These are phyloP conservation scores for Yarrowia sp. DNA, from an alignment of 805 yeast species.

Conservation along the genomic window DNA sequence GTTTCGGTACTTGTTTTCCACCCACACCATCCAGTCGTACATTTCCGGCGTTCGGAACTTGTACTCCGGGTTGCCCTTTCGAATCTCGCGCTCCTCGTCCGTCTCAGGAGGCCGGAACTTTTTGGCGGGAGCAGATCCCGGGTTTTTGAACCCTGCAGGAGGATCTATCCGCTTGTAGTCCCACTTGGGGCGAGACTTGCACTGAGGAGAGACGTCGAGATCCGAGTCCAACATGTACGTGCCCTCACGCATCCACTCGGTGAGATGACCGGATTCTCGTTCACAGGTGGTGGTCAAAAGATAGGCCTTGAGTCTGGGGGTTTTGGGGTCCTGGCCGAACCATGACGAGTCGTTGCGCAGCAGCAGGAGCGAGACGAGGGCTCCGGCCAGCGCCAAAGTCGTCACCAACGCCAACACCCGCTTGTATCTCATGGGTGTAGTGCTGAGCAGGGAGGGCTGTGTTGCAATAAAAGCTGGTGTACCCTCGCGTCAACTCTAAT, in stretches of 20 bases:
- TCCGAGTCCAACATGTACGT: slow-evolving; percentile 17
- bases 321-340: background rate
- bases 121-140: background rate
- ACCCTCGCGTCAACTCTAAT: background rate
- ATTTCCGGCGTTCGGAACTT: slow-evolving; percentile 10
- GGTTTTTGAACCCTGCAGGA: background rate
- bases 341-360: background rate
- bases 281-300: slow-evolving; percentile 7
- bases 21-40: background rate
- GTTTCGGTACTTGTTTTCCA: slow-evolving; percentile 5
- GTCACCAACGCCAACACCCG: background rate
- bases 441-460: no score
- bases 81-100: background rate
- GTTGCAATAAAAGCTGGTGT: no score
- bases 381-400: background rate
- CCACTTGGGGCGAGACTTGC: background rate
- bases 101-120: background rate
- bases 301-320: background rate
- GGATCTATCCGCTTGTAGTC: background rate
- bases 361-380: background rate
- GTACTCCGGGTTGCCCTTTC: background rate
- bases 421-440: slow-evolving; percentile 3
- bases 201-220: background rate
- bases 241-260: background rate
- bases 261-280: background rate